Evolutionary conservation across 2,329 filamentous ascomycete genomes (phyloP), one percentile per base, ranked within the genome.

Genomic region (Teratosphaeriaceae sp.): DNA sequence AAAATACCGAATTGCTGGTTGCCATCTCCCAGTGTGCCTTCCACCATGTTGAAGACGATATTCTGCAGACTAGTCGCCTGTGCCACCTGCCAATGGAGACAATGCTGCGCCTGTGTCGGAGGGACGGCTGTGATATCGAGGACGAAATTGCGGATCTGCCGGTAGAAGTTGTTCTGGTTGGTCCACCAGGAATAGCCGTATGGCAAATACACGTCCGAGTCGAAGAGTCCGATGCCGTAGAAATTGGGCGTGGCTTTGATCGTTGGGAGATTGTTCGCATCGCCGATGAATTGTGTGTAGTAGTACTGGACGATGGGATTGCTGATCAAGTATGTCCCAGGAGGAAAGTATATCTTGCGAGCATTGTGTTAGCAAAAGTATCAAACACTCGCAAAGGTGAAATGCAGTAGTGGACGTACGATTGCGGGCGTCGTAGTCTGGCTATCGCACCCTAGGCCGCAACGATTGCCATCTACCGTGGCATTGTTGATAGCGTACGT

Each of bases 81-180:
- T n/a, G 65, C 65, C 15, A 64, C 68, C 4, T 65, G 66, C 67
- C 68, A 71, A 40, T 71, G 67, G 15, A 71, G 59, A 22, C 67
- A 65, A 16, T 72, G 68, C 1, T 71, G 68, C 2, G 65, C 56
- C 53, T 47, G 52, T 9, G 46, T 48, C 13, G 71, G 59, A 19
- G 71, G 67, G 1, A 79, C 67, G 1, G 63, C 60, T 1, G 73
- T 78, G 27, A 71, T 66, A 55, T 85, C 81, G 29, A 85, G 67
- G 43, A 80, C 66, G 38, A 86, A 70, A 55, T 86, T 85, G 7
- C 79, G 70, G 45, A 85, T 72, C 50, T 80, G 76, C 34, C 80
- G 70, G 56, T 72, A 80, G 62, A 85, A 85, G 8, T 82, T 75
- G 51, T 77, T 80, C n/a, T n/a, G n/a, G 26, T 77, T 78, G 2